Base-by-base conservation (phyloP, 345 rosid species). In the Durio zibethinus region DNA sequence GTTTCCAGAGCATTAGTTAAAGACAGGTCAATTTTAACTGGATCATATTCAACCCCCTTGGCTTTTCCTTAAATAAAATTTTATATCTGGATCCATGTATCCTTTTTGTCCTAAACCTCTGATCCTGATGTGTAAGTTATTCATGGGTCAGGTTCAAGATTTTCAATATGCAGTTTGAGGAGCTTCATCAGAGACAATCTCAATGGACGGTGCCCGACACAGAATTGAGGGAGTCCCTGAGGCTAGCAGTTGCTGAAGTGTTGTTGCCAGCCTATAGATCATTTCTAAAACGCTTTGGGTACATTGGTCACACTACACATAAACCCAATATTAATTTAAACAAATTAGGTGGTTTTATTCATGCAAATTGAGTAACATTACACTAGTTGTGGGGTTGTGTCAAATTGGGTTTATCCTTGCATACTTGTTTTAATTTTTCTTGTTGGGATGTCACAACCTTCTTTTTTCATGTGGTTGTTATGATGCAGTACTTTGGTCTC, bases 161-260 rank as follows among this genome's bases (percentile, higher is more conserved):
- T 67, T 96, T 96, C 83, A 94, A 94, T 81, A 48, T 83, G 78
- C 98, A 93, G 74, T 96, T 96, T 78, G 99, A 96, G 86, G 99
- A 96, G 85, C 95, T 96, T 77, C 99, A 96, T 84, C 94, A 94
- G 74, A 96, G 90, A 67, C 99, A 93, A 81, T 91, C 99, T 62
- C 98, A 93, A 71, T 94, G 98, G 98, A 90, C 98, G 43, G 97
- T 96, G 73, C 97, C 98, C 3, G 99, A 96, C 86, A 87, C 97
- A 0, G 99, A 96, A 86, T 84, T 96, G 81, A 89, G 97, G 77
- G 98, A 96, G 80, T 94, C 99, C 64, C 81, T 96, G 18, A 85
- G 98, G 88, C 99, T 96, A 79, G 97, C 99, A 56, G 99, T 96
- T 64, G 99, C 99, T 74, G 99, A 96, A 88, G 93, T 96, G 38